Percentiles rank a stretch among this genome's conserved stretches.
These are phyloP conservation scores for Balansia obtecta DNA, from an alignment of 2,329 filamentous ascomycete species.

Conservation along the genomic window DNA sequence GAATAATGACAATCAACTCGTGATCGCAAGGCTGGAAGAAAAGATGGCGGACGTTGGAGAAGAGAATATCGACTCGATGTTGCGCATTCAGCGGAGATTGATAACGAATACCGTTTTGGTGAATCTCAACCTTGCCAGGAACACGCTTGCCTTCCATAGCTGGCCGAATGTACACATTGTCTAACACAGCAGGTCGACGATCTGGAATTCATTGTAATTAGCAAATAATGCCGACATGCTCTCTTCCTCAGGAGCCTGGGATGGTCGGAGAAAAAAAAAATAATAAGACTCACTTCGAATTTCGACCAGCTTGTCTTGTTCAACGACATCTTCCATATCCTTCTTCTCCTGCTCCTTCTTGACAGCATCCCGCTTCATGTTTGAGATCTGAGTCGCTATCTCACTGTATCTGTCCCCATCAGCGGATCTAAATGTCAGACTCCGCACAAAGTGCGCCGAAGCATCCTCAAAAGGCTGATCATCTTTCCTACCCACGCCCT, in stretches of 20 bases:
- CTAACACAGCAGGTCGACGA: conserved; percentile 77
- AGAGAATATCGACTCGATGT: conserved; percentile 83
- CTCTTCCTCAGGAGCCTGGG: background rate
- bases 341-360: conserved; percentile 98
- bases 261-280: background rate
- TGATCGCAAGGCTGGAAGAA: conserved; percentile 98
- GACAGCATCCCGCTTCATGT: conserved; percentile 84
- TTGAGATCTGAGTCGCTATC: conserved; percentile 85
- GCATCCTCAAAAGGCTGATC: conserved; percentile 97
- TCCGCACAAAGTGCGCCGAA: conserved; percentile 88
- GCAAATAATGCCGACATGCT: background rate
- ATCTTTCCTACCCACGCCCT: conserved; percentile 93
- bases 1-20: conserved; percentile 94
- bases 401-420: conserved; percentile 82
- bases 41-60: conserved; percentile 95
- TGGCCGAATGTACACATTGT: conserved; percentile 91
- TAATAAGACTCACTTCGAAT: conserved; percentile 71
- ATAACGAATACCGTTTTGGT: conserved; percentile 97
- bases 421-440: conserved; percentile 85
- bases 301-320: conserved; percentile 93
- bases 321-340: conserved; percentile 97
- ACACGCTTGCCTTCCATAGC: conserved; percentile 95
- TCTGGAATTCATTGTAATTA: conserved; percentile 43
- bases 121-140: conserved; percentile 89
- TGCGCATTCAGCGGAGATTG: conserved; percentile 68